phyloP scores from a whole-genome alignment of 192 early-diverging fungal genomes.

The Rhizoclosmatium sp. region DNA sequence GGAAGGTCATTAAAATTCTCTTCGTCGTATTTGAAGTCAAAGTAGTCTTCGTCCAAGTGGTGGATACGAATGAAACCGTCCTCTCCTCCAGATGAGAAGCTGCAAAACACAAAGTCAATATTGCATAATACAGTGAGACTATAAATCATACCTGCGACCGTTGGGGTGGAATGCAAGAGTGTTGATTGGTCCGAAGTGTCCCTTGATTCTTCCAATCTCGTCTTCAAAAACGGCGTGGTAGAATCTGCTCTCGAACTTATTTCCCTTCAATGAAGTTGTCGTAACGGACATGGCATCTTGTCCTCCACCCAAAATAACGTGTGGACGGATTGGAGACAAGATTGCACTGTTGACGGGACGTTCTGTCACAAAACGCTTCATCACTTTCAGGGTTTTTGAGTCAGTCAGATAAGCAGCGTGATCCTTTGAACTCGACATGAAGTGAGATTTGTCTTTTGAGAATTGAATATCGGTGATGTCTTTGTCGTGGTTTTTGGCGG shows the following conservation, averaged over 20 bases:
- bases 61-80: slow-evolving; percentile 98
- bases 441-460: slow-evolving; percentile 86
- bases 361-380: slow-evolving; percentile 87
- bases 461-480: slow-evolving; percentile 94
- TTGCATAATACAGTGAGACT: background rate
- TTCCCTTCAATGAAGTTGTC: slow-evolving; percentile 84
- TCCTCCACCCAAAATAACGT: slow-evolving; percentile 84
- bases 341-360: slow-evolving; percentile 92
- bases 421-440: slow-evolving; percentile 97
- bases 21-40: slow-evolving; percentile 77
- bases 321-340: slow-evolving; percentile 79
- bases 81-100: slow-evolving; percentile 96
- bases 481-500: slow-evolving; percentile 70
- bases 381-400: slow-evolving; percentile 78
- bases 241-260: slow-evolving; percentile 97
- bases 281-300: slow-evolving; percentile 99
- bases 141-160: slow-evolving; percentile 68
- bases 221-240: slow-evolving; percentile 97
- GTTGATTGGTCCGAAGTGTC: slow-evolving; percentile 99
- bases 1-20: slow-evolving; percentile 43
- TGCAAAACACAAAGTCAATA: slow-evolving; percentile 34
- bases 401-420: slow-evolving; percentile 90
- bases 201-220: slow-evolving; percentile 96
- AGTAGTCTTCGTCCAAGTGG: slow-evolving; percentile 95
- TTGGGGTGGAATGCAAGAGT: slow-evolving; percentile 96